These are phyloP conservation scores for Xerocomellus chrysenteron DNA, from an alignment of 768 basidiomycete genomes.

Conservation along the genomic window DNA sequence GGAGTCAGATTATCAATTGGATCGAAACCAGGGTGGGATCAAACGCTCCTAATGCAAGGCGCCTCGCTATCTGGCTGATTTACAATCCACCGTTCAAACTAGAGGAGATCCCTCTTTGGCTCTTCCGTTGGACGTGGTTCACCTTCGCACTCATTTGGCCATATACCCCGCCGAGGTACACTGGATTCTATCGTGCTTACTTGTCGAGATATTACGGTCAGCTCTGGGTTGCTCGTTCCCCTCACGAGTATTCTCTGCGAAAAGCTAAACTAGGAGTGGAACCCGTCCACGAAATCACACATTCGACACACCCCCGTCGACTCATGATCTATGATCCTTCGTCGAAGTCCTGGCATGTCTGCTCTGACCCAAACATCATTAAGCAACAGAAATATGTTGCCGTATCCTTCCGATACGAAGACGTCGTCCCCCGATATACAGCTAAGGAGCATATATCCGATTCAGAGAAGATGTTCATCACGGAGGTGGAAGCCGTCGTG, in stretches of 20 bases:
- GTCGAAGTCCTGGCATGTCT: not conserved
- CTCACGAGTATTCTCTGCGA: conserved; percentile 23
- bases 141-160: conserved; percentile 18
- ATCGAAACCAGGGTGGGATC: not conserved
- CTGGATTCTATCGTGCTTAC: conserved; percentile 16
- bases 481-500: not conserved
- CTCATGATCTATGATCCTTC: conserved; percentile 14
- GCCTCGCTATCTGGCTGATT: conserved; percentile 21
- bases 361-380: not conserved
- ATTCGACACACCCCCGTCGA: conserved; percentile 12
- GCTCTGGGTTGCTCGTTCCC: conserved; percentile 24
- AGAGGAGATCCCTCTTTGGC: conserved; percentile 7
- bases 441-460: not conserved
- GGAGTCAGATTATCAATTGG: not conserved
- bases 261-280: not conserved
- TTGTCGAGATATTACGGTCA: conserved; percentile 20
- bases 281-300: conserved; percentile 8
- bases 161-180: not conserved
- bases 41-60: not conserved
- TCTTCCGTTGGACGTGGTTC: conserved; percentile 18
- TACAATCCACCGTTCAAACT: not conserved
- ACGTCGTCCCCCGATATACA: conserved; percentile 1
- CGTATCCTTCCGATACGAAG: conserved; percentile 17
- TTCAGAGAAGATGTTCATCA: not conserved
- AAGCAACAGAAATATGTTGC: conserved; percentile 17